Percentiles rank a stretch among this genome's conserved stretches.
phyloP scores from a whole-genome alignment of 805 yeast species.

The Nakazawaea ernobii region DNA sequence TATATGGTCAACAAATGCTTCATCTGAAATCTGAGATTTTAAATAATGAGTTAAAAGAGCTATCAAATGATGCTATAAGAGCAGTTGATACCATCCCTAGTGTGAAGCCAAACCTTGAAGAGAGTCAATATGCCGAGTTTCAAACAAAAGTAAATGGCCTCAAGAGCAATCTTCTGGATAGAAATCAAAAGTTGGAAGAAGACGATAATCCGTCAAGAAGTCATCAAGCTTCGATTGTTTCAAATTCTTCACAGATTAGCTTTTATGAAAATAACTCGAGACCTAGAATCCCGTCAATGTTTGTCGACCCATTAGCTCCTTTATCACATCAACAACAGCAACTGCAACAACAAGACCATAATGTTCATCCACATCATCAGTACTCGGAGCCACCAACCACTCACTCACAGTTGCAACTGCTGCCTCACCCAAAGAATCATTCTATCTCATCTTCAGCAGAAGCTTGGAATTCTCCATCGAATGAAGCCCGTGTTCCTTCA shows the following conservation, averaged over 20 bases:
- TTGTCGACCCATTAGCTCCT: conserved; percentile 45
- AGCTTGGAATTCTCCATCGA: conserved; percentile 6
- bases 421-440: conserved; percentile 3
- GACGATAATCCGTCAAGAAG: background rate
- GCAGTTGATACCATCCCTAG: conserved; percentile 1
- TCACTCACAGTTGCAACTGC: conserved; percentile 17
- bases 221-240: conserved; percentile 7
- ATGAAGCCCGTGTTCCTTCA: conserved; percentile 4
- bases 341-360: conserved; percentile 3
- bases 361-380: no score
- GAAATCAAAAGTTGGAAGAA: conserved; percentile 2
- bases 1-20: conserved; percentile 11
- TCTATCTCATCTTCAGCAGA: background rate
- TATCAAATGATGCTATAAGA: background rate
- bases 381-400: no score
- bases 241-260: conserved; percentile 11
- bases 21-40: conserved; percentile 15
- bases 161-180: background rate
- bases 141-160: background rate
- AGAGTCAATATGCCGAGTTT: conserved; percentile 16
- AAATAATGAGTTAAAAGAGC: background rate
- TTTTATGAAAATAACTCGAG: conserved; percentile 16
- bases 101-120: conserved; percentile 19
- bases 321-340: conserved; percentile 20
- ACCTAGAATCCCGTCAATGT: conserved; percentile 41